Base-by-base conservation (phyloP, 495 filamentous ascomycete species). In the Parmelia sp. region DNA sequence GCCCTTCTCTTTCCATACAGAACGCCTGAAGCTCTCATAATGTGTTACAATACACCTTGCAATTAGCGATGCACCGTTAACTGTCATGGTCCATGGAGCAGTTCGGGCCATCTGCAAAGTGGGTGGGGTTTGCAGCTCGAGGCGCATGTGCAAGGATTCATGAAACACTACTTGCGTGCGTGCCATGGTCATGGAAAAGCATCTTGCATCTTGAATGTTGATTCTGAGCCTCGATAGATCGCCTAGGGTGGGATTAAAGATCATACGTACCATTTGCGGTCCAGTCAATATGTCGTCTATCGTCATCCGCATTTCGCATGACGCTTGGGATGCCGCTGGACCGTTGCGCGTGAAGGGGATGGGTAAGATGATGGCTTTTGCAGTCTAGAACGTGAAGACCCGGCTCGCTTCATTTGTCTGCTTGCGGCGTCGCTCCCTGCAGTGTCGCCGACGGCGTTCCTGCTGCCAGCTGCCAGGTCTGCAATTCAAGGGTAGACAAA, bases 141-240 rank as follows among this genome's bases (percentile, higher is more conserved):
- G 27, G 56, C 51, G 42, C 42, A 42, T 31, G 61, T 55, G 61
- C 61, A 57, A 33, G 61, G 49, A 63, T 44, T 57, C 61, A 19
- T 63, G 61, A 63, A 63, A 63, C 61, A 57, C 37, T 42, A 31
- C 37, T 57, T 17, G n/a, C 61, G 42, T 36, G 51, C 61, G 49
- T 55, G 55, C 40, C 60, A 62, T 62, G 12, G 27, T 29, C 60
- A 56, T 62, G 12, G 27, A 53, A 23, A 19, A 53, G 49, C 49
- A 31, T 31, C 49, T 29, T 29, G 47, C 47, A 29, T 51, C 25
- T 45, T 55, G 51, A 6, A 55, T 33, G 0, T 55, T 17, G 51
- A 55, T 55, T 10, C 51, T 19, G 51, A 55, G 51, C 51, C 29
- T 55, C 29, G 51, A 31, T n/a, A 33, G 51, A 33, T 55, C 19